Evolutionary conservation across 257 asterid species (phyloP), one percentile per base, ranked within the genome.

Genomic region (Solanum infundibuliforme): DNA sequence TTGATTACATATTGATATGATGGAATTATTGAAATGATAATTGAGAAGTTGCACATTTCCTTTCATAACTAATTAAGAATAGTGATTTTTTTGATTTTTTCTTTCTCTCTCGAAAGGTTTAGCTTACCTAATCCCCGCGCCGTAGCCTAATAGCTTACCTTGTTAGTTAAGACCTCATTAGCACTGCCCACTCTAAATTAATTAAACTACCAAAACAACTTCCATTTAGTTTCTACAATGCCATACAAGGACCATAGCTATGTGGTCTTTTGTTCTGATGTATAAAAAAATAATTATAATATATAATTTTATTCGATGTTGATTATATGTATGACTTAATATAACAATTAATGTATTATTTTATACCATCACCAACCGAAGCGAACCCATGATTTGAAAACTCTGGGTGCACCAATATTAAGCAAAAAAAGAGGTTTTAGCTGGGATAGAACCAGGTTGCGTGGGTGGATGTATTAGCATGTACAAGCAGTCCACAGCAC

Each of bases 121-220:
- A 86, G 87, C 55, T 60, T 60, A 88, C 82, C 90, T 88, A 88
- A 85, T 58, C 38, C 25, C 14, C 31, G 20, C 27, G n/a, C 66
- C 55, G 12, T 35, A 43, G 71, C 55, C 65, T 52, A 43, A 10
- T 20, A 4, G 43, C 16, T 43, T 43, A 27, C 38, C 58, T 36
- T 31, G 39, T 68, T 83, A 18, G 87, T 34, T 43, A 68, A 46
- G 75, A 31, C 41, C 20, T 74, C 20, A 36, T 36, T 48, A 52
- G 71, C 32, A 18, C 8, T 20, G 82, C 48, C 82, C 27, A 18
- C 82, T 73, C 82, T 4, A 32, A 72, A 32, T 34, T 21, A 74
- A 74, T 48, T 48, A 48, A 48, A 35, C 55, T 75, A 36, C 12
- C 27, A 34, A 8, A 73, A 34, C 46, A 34, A 73, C 46, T 21